Conservation (phyloP, 768 basidiomycete genomes). For the Tulasnella sp. region DNA sequence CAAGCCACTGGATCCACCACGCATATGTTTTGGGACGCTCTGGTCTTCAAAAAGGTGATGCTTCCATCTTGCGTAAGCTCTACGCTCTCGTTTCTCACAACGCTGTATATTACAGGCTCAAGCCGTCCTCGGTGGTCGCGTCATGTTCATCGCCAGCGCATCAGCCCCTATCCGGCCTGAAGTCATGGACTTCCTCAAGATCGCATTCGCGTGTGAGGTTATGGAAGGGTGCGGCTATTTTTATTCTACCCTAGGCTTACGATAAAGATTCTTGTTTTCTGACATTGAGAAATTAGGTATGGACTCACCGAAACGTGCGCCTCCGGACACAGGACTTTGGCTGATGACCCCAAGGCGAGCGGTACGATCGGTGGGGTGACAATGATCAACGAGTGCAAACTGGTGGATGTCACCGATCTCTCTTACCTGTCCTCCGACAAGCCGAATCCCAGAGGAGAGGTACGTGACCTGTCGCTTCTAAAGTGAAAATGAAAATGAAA, state of each 20-base stretch:
- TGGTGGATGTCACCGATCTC: slow-evolving; percentile 84
- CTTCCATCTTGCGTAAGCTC: too few species aligned
- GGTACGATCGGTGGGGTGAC: slow-evolving; percentile 80
- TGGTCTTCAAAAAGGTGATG: slow-evolving; percentile 90
- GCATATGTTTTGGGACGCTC: slow-evolving; percentile 76
- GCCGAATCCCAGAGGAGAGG: slow-evolving; percentile 82
- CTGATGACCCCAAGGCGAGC: slow-evolving; percentile 47
- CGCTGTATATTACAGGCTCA: slow-evolving; percentile 20
- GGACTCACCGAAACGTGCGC: slow-evolving; percentile 12
- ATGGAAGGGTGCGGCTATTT: slow-evolving; percentile 39
- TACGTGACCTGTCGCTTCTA: neutral
- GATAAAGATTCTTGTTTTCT: neutral
- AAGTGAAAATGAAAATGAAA: too few species aligned
- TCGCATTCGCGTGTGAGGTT: slow-evolving; percentile 63
- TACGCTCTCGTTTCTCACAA: slow-evolving; percentile 4
- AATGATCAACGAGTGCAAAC: slow-evolving; percentile 66
- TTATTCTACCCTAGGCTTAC: neutral
- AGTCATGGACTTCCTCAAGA: slow-evolving; percentile 82
- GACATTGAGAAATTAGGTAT: too few species aligned
- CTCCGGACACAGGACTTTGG: slow-evolving; percentile 35
- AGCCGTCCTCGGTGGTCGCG: slow-evolving; percentile 68
- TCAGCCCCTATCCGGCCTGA: slow-evolving; percentile 80
- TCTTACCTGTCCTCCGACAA: slow-evolving; percentile 77
- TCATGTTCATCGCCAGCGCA: slow-evolving; percentile 58
- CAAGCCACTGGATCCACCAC: slow-evolving; percentile 53